These are phyloP conservation scores for Erythrobasidium yunnanense DNA, from an alignment of 768 basidiomycete species.

Conservation along the genomic window DNA sequence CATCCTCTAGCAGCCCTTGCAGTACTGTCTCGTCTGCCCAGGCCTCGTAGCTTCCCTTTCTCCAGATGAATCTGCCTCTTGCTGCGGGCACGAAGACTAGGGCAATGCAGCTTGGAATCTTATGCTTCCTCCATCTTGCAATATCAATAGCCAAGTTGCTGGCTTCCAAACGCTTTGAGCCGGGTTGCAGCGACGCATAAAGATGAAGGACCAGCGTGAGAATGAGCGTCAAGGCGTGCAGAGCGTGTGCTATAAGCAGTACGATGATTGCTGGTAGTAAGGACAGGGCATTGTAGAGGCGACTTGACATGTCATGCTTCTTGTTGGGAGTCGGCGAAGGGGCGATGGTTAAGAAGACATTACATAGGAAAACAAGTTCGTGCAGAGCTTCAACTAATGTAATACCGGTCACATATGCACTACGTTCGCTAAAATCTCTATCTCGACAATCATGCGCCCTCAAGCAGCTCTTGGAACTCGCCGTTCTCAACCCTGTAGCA, in stretches of 20 bases:
- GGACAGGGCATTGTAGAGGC: background rate
- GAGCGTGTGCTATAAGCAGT: background rate
- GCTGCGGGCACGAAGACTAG: conserved; percentile 12
- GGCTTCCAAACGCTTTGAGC: background rate
- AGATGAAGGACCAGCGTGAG: conserved; percentile 6
- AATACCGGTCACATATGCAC: too few relatives aligned
- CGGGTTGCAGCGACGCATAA: background rate
- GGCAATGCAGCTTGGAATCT: conserved; percentile 4
- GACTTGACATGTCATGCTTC: conserved; percentile 15
- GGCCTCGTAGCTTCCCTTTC: background rate
- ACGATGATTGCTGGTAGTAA: background rate
- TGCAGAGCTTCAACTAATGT: too few relatives aligned
- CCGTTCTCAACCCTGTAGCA: conserved; percentile 23
- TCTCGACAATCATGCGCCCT: too few relatives aligned
- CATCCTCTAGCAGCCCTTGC: background rate
- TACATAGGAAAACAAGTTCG: too few relatives aligned
- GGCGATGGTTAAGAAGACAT: too few relatives aligned
- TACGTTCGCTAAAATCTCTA: too few relatives aligned
- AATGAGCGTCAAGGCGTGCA: conserved; percentile 13
- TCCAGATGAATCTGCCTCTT: background rate
- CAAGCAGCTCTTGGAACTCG: conserved; percentile 21
- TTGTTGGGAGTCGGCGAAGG: too few relatives aligned
- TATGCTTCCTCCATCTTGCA: background rate
- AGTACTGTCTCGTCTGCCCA: conserved; percentile 5
- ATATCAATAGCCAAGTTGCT: background rate